These are phyloP conservation scores for Vaccinium darrowii DNA, from an alignment of 148 eudicot species.

Conservation along the genomic window DNA sequence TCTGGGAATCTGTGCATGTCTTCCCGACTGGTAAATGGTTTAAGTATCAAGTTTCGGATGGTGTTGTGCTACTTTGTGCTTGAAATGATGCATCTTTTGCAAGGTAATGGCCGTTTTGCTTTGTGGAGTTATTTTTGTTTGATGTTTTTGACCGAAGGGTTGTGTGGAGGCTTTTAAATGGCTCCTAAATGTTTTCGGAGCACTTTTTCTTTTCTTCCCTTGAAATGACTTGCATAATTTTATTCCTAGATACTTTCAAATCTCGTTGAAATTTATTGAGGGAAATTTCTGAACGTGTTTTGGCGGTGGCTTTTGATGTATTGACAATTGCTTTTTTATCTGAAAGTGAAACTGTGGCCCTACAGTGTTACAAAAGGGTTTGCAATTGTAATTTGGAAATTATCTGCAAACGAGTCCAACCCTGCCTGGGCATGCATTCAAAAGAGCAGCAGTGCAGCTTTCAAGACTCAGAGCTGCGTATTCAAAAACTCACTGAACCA, in stretches of 20 bases:
- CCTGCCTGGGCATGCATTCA: too few relatives aligned
- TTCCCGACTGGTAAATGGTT: background rate
- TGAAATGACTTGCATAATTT: background rate
- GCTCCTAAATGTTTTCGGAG: background rate
- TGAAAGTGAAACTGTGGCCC: background rate
- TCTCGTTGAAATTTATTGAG: too few relatives aligned
- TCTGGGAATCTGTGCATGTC: background rate
- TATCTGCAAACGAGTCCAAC: background rate
- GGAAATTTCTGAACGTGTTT: background rate
- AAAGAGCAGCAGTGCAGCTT: too few relatives aligned
- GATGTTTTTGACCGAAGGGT: background rate
- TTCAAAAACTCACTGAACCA: too few relatives aligned
- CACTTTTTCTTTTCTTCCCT: background rate
- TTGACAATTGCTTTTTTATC: too few relatives aligned
- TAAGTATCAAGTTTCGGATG: background rate
- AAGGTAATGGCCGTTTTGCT: background rate
- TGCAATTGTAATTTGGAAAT: background rate
- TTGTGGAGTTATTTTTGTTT: background rate
- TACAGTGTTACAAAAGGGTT: background rate
- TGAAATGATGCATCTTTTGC: background rate
- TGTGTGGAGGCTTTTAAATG: background rate
- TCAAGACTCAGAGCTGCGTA: too few relatives aligned
- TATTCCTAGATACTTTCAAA: background rate
- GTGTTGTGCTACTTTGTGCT: background rate
- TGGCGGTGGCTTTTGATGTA: too few relatives aligned